These are phyloP conservation scores for Saksenaea oblongispora DNA, from an alignment of 371 early-diverging fungal genomes.

Conservation along the genomic window DNA sequence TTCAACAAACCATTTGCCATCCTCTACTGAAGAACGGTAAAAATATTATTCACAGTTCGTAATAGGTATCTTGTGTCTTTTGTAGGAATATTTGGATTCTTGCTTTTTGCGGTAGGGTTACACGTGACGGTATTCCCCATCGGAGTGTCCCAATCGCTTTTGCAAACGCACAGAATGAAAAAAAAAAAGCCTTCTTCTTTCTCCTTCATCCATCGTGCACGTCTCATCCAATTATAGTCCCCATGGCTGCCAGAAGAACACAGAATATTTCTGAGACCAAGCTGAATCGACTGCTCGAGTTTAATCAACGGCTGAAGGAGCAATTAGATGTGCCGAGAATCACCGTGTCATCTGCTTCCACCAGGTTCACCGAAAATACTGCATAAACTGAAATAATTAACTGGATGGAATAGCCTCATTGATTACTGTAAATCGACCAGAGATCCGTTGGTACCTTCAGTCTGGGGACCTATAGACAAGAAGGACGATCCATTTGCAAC, in stretches of 20 bases:
- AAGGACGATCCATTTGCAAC: slow-evolving; percentile 28
- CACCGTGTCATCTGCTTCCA: slow-evolving; percentile 75
- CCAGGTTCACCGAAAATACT: slow-evolving; percentile 1
- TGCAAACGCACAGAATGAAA: too few species aligned
- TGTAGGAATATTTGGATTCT: too few species aligned
- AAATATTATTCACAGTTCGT: too few species aligned
- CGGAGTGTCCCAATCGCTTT: too few species aligned
- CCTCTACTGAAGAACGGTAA: too few species aligned
- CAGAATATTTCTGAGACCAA: slow-evolving; percentile 70
- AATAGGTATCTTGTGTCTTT: too few species aligned
- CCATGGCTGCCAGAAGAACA: slow-evolving; percentile 15
- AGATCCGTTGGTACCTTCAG: slow-evolving; percentile 27
- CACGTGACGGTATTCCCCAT: too few species aligned
- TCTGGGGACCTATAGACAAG: slow-evolving; percentile 23
- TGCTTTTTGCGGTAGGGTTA: too few species aligned
- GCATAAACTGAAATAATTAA: background rate
- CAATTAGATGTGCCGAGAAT: slow-evolving; percentile 81
- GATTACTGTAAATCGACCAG: slow-evolving; percentile 20
- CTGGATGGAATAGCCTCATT: slow-evolving; percentile 17
- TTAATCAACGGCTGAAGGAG: slow-evolving; percentile 77
- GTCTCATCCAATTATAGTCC: background rate
- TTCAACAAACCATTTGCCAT: too few species aligned
- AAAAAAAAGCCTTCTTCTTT: background rate
- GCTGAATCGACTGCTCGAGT: slow-evolving; percentile 73
- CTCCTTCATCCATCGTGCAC: background rate